Percentiles rank a stretch among this genome's conserved stretches.
Evolutionary conservation across 169 alveolate genomes (phyloP).

Genomic region (Plasmodium billcollinsi): DNA sequence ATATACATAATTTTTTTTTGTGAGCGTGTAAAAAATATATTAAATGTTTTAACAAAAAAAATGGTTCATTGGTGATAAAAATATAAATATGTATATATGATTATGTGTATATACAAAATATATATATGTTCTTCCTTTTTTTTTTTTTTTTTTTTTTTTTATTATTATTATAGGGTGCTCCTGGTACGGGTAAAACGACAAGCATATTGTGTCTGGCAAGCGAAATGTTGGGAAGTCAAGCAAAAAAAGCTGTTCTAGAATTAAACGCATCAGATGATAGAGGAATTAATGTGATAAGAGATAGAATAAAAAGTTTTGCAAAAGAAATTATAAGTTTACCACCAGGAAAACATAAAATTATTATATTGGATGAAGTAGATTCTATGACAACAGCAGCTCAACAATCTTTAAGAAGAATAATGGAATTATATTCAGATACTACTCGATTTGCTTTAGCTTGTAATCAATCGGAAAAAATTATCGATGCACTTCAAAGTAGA

Average conservation of each 20-base stretch:
- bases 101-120: background rate
- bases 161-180: conserved; percentile 95
- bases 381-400: conserved; percentile 99
- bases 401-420: conserved; percentile 98
- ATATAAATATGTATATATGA: background rate
- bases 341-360: conserved; percentile 96
- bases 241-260: conserved; percentile 95
- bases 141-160: background rate
- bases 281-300: conserved; percentile 99
- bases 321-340: conserved; percentile 95
- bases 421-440: conserved; percentile 97
- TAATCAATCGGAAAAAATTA: conserved; percentile 97
- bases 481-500: conserved; percentile 99
- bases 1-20: background rate
- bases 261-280: conserved; percentile 99
- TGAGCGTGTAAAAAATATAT: too few species aligned
- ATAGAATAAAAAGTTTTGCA: conserved; percentile 97
- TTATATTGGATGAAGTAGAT: conserved; percentile 99
- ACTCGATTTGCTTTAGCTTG: conserved; percentile 99
- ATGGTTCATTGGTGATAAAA: background rate
- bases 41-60: too few species aligned
- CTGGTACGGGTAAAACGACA: conserved; percentile 99
- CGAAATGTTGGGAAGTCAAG: conserved; percentile 93
- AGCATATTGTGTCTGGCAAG: conserved; percentile 98
- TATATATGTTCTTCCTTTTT: background rate